Conservation (phyloP, 768 basidiomycete genomes). For the Panaeolus cyanescens region DNA sequence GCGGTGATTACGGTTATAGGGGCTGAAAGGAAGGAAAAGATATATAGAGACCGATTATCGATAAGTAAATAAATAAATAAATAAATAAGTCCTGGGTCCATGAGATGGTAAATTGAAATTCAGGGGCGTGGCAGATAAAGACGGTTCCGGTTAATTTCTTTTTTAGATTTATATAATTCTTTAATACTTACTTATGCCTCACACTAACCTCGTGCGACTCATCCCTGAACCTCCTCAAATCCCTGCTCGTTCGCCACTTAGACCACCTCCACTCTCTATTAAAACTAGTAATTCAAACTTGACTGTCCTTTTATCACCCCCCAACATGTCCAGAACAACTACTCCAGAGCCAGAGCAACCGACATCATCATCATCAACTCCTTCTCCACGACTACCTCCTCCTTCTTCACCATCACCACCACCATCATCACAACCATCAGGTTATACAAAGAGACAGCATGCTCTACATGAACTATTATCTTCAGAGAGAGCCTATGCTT, state of each 20-base stretch:
- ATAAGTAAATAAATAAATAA: background rate
- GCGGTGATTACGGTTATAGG: background rate
- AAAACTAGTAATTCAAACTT: conserved; percentile 13
- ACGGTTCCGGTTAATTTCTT: background rate
- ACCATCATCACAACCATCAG: conserved; percentile 24
- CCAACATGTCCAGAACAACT: conserved; percentile 13
- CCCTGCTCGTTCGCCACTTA: conserved; percentile 40
- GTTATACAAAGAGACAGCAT: conserved; percentile 71
- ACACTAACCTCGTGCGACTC: too few relatives aligned
- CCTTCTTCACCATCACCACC: conserved; percentile 11
- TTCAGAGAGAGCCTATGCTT: conserved; percentile 80
- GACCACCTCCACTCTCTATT: conserved; percentile 31
- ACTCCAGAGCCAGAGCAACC: conserved; percentile 22
- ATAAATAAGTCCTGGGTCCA: background rate
- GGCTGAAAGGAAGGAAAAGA: background rate
- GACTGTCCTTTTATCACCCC: conserved; percentile 8
- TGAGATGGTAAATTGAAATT: too few relatives aligned
- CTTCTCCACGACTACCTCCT: conserved; percentile 9
- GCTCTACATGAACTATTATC: conserved; percentile 77
- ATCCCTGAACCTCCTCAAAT: conserved; percentile 20
- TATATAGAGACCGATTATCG: background rate
- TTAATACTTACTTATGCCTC: background rate
- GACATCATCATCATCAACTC: conserved; percentile 18
- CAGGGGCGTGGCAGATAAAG: too few relatives aligned
- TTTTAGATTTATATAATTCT: background rate